Conservation (phyloP, 371 early-diverging fungal species). For the Synchytrium microbalum region DNA sequence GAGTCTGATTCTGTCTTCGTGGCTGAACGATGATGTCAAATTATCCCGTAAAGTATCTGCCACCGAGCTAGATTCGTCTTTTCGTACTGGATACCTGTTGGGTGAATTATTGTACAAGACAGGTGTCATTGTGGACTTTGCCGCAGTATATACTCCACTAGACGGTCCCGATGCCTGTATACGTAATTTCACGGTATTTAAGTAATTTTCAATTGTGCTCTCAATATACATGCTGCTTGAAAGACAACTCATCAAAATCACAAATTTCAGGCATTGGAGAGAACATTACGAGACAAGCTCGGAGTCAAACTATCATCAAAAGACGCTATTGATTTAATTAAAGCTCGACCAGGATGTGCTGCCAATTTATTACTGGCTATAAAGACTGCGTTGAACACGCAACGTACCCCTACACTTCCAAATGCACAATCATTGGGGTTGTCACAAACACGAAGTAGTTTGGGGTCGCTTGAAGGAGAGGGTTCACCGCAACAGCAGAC, state of each 20-base stretch:
- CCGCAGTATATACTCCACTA: background rate
- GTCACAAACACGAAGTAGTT: background rate
- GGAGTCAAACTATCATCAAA: conserved; percentile 30
- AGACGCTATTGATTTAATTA: conserved; percentile 34
- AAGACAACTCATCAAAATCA: background rate
- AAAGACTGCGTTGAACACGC: conserved; percentile 15
- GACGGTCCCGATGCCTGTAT: background rate
- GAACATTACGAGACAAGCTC: conserved; percentile 28
- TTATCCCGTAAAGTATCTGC: conserved; percentile 20
- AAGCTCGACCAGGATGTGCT: conserved; percentile 32
- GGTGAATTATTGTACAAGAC: conserved; percentile 26
- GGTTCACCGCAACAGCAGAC: background rate
- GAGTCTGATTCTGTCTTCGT: conserved; percentile 30
- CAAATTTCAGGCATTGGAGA: conserved; percentile 33
- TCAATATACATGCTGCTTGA: no score
- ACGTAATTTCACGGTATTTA: background rate
- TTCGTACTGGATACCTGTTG: conserved; percentile 30
- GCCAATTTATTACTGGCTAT: conserved; percentile 38
- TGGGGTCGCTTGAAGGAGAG: background rate
- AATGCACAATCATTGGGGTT: background rate
- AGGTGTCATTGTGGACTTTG: conserved; percentile 9
- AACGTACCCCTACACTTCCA: background rate
- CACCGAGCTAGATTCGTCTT: conserved; percentile 25
- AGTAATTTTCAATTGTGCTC: background rate
- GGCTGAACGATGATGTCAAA: conserved; percentile 30